Conservation (phyloP, 2,329 filamentous ascomycete species). For the Gremmenia infestans region DNA sequence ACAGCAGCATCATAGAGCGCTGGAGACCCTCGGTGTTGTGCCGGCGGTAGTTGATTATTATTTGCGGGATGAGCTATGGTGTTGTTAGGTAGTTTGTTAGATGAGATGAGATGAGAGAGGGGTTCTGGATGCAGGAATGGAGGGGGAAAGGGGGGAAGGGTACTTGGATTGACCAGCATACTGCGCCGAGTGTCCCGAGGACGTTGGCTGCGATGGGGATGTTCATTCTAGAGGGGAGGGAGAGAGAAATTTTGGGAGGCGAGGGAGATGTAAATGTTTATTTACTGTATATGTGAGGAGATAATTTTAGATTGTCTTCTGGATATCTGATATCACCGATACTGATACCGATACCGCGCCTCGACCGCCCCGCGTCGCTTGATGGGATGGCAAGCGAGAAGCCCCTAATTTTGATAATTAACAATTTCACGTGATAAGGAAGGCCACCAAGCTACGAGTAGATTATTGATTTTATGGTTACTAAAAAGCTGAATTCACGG, state of each 20-base stretch:
- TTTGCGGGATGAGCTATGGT: conserved; percentile 61
- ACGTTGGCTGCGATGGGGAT: conserved; percentile 51
- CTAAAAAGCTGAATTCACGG: no score
- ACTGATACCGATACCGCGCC: no score
- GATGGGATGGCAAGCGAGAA: no score
- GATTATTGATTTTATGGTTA: no score
- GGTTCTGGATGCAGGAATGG: background rate
- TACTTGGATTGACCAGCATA: conserved; percentile 64
- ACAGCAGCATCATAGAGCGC: conserved; percentile 67
- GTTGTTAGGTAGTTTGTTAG: background rate
- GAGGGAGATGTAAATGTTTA: no score
- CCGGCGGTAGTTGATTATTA: conserved; percentile 61
- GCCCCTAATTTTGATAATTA: no score
- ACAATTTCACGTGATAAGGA: no score
- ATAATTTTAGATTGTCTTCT: no score
- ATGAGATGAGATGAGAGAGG: background rate
- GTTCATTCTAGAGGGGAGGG: conserved; percentile 40
- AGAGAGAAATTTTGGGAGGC: background rate
- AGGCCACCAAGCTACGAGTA: no score
- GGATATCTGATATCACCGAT: no score
- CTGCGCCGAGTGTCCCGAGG: conserved; percentile 54
- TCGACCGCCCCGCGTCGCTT: no score
- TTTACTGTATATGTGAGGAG: no score
- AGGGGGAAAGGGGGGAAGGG: background rate
- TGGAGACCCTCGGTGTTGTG: conserved; percentile 63